A percentile compares a stretch with the other conserved stretches of the same genome.
Evolutionary conservation across 345 rosid species (phyloP).

Genomic region (Mangifera indica): DNA sequence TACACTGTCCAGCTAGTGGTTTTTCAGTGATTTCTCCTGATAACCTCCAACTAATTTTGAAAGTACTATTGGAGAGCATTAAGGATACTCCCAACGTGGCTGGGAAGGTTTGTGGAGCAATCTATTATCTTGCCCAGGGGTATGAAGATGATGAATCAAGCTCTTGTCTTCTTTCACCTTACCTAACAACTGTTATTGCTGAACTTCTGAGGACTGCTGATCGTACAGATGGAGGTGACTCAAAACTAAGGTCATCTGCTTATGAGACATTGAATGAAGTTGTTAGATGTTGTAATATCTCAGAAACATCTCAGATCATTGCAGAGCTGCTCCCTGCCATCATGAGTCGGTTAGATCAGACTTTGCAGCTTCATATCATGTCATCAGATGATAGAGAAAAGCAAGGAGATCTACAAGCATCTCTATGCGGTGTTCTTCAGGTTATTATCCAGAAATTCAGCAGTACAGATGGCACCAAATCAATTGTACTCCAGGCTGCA

Average conservation of each 20-base stretch:
- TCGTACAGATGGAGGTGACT: slow-evolving; percentile 65
- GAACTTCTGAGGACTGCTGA: slow-evolving; percentile 65
- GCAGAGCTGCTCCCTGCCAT: slow-evolving; percentile 75
- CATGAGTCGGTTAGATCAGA: slow-evolving; percentile 67
- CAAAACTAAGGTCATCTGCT: slow-evolving; percentile 77
- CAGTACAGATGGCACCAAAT: slow-evolving; percentile 58
- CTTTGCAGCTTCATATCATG: slow-evolving; percentile 63
- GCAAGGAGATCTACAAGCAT: slow-evolving; percentile 88
- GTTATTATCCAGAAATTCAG: slow-evolving; percentile 91
- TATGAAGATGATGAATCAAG: slow-evolving; percentile 72
- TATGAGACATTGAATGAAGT: slow-evolving; percentile 95
- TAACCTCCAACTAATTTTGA: slow-evolving; percentile 55
- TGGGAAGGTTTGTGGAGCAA: slow-evolving; percentile 90
- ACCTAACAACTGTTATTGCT: slow-evolving; percentile 58
- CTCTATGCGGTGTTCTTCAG: slow-evolving; percentile 91
- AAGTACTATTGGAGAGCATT: slow-evolving; percentile 68
- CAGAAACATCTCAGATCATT: slow-evolving; percentile 61
- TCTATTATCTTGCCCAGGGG: slow-evolving; percentile 92
- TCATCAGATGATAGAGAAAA: slow-evolving; percentile 86
- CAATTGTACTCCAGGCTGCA: slow-evolving; percentile 57
- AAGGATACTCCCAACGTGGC: slow-evolving; percentile 83
- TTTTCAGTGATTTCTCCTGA: slow-evolving; percentile 65
- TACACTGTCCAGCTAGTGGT: slow-evolving; percentile 71
- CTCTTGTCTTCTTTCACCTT: slow-evolving; percentile 68
- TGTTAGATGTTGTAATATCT: slow-evolving; percentile 71